Base-by-base conservation (phyloP, 2,329 filamentous ascomycete species). In the Laburnicola sp. region DNA sequence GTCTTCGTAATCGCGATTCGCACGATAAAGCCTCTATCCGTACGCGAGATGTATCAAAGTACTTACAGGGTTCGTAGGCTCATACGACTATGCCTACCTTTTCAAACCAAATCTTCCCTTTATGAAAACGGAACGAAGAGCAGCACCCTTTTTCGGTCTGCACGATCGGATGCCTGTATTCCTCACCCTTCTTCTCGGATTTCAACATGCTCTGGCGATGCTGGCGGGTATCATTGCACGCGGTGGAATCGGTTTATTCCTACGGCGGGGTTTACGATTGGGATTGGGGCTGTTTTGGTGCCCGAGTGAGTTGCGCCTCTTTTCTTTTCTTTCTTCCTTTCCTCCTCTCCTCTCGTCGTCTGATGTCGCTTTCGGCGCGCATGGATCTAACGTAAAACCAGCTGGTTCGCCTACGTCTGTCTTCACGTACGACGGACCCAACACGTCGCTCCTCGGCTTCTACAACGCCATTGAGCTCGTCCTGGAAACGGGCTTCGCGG, bases 71-170 rank as follows among this genome's bases (percentile, higher is more conserved):
- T 80, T 96, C 25, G 73, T 97, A 49, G 92, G 92, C 56, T 80
- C 85, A 63, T 97, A 97, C 73, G 88, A 97, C 79, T 97, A 97
- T 80, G 88, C 72, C 31, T 94, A 91, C 66, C 85, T 97, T 35
- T 96, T 97, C 79, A 84, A 78, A 22, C 89, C 82, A 1, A 91
- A 89, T 60, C 74, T 96, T 22, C 92, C 92, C 0, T 96, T 96
- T 72, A 85, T 94, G 79, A 85, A 82, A 66, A 84, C 82, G 69
- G 64, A 70, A 6, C 76, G 76, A 11, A 75, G 77, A 57, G 76
- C 80, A n/a, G 84, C 87, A 28, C 89, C 89, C 0, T 94, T 95
- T 72, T 94, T 93, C 64, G 89, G 89, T n/a, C 83, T 93, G 34
- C 82, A 93, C 62, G 88, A 92, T 71, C 77, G 76, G 49, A 89